These are phyloP conservation scores for Grosmannia penicillata DNA, from an alignment of 2,329 filamentous ascomycete species.

Conservation along the genomic window DNA sequence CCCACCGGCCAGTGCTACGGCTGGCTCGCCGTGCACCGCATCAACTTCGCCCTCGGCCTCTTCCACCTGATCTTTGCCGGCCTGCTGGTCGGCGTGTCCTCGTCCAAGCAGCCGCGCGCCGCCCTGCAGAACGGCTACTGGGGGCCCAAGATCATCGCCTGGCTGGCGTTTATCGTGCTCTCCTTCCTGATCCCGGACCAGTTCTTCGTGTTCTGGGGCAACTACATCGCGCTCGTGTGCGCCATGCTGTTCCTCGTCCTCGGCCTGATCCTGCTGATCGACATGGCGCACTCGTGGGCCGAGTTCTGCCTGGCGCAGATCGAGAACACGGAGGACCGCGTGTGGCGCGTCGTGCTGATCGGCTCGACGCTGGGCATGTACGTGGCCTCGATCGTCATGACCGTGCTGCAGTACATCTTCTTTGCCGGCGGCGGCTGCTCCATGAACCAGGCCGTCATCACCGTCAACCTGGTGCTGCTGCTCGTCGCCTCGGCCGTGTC, in stretches of 20 bases:
- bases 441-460: slow-evolving; percentile 96
- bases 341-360: slow-evolving; percentile 79
- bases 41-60: slow-evolving; percentile 91
- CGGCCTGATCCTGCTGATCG: slow-evolving; percentile 81
- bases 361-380: slow-evolving; percentile 94
- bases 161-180: slow-evolving; percentile 73
- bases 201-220: slow-evolving; percentile 93
- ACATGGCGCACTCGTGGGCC: slow-evolving; percentile 92
- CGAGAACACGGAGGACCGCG: slow-evolving; percentile 67
- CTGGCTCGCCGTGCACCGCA: slow-evolving; percentile 90
- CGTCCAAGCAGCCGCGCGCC: slow-evolving; percentile 75
- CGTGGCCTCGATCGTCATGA: slow-evolving; percentile 79
- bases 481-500: slow-evolving; percentile 69
- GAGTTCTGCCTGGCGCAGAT: slow-evolving; percentile 93
- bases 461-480: slow-evolving; percentile 79
- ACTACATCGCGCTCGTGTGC: slow-evolving; percentile 76
- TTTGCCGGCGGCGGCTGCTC: slow-evolving; percentile 70
- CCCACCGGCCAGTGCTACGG: slow-evolving; percentile 83
- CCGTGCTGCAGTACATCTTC: slow-evolving; percentile 92
- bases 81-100: slow-evolving; percentile 72
- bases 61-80: slow-evolving; percentile 82
- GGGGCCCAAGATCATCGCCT: slow-evolving; percentile 88
- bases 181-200: slow-evolving; percentile 91
- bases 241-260: slow-evolving; percentile 90
- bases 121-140: slow-evolving; percentile 95